phyloP scores from a whole-genome alignment of 2,329 filamentous ascomycete species.

The Cadophora gregata region DNA sequence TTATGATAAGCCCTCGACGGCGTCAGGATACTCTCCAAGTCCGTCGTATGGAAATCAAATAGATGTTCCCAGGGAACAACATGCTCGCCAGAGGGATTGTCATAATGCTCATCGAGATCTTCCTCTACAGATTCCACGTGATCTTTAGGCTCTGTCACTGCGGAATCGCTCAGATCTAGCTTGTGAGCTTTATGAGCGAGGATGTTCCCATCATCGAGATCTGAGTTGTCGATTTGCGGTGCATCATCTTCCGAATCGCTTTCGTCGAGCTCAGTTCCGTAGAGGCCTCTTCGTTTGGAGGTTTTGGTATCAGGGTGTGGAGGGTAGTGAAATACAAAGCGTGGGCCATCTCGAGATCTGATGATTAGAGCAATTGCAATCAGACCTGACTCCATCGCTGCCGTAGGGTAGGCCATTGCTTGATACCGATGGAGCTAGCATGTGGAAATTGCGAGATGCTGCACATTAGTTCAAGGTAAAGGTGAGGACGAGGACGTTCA shows the following conservation, averaged over 20 bases:
- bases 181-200: slow-evolving; percentile 43
- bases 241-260: slow-evolving; percentile 31
- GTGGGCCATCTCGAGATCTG: slow-evolving; percentile 76
- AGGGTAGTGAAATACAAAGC: slow-evolving; percentile 90
- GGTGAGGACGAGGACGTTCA: neutral
- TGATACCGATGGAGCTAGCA: neutral
- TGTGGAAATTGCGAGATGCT: neutral
- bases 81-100: slow-evolving; percentile 61
- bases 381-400: slow-evolving; percentile 55
- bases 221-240: slow-evolving; percentile 46
- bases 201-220: slow-evolving; percentile 57
- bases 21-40: slow-evolving; percentile 80
- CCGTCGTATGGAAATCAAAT: slow-evolving; percentile 75
- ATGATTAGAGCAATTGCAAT: slow-evolving; percentile 43
- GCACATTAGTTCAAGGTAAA: neutral
- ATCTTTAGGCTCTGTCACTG: slow-evolving; percentile 24
- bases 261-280: slow-evolving; percentile 44
- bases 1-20: slow-evolving; percentile 81
- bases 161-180: slow-evolving; percentile 31
- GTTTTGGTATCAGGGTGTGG: slow-evolving; percentile 54
- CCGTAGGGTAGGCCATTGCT: slow-evolving; percentile 17
- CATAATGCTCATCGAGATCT: slow-evolving; percentile 50
- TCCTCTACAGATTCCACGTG: slow-evolving; percentile 37
- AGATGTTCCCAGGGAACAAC: slow-evolving; percentile 74
- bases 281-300: slow-evolving; percentile 38